Conservation (phyloP, 331 rosid species). For the Acacia pycnantha region DNA sequence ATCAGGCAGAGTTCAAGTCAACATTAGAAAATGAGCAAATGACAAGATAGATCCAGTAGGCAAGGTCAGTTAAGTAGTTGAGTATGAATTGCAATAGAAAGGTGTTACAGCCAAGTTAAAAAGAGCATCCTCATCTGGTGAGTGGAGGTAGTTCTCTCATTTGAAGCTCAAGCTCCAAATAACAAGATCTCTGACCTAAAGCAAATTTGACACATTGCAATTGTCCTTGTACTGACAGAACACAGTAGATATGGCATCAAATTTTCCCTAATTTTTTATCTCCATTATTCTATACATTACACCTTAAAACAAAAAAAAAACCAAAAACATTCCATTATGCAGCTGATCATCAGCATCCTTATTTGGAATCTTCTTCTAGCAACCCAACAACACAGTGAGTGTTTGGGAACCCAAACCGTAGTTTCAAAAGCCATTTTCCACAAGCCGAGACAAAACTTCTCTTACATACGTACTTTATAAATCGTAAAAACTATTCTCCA, state of each 20-base stretch:
- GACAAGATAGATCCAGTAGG: background rate
- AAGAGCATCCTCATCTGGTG: background rate
- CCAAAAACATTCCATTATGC: background rate
- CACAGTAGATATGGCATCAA: constrained; percentile 3
- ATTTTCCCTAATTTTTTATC: background rate
- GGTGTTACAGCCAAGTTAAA: background rate
- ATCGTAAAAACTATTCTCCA: no score
- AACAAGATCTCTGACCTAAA: constrained; percentile 14
- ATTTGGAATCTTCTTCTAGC: background rate
- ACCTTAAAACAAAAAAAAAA: background rate
- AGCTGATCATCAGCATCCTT: background rate
- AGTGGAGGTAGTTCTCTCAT: background rate
- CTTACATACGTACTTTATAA: no score
- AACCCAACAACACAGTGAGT: background rate
- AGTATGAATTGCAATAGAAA: background rate
- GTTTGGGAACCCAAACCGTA: no score
- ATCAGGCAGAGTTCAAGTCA: background rate
- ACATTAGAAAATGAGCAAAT: background rate
- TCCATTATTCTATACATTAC: background rate
- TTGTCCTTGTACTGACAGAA: background rate
- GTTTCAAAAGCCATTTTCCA: no score
- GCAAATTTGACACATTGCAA: background rate
- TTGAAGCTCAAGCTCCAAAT: background rate
- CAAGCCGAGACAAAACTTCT: no score
- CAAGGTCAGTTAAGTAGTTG: background rate